Evolutionary conservation across 495 filamentous ascomycete species (phyloP).

Genomic region (Neurospora discreta): DNA sequence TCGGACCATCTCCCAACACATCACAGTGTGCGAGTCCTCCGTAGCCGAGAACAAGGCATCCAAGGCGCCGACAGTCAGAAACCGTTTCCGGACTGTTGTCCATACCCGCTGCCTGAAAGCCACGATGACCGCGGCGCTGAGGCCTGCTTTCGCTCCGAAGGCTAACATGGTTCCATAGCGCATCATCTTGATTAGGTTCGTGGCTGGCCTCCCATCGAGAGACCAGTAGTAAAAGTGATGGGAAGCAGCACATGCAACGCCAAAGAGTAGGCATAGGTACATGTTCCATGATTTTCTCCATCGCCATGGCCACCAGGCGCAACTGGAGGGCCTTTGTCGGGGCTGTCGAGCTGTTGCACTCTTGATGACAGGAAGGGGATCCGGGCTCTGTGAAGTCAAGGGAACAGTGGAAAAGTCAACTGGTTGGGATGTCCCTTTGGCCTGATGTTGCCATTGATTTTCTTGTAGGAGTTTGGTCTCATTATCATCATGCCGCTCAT

Average conservation of each 20-base stretch:
- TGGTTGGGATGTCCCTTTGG: neutral
- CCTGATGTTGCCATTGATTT: neutral
- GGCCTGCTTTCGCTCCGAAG: conserved; percentile 25
- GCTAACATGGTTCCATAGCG: conserved; percentile 27
- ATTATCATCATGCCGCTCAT: neutral
- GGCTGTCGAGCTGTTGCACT: neutral
- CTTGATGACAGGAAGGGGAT: neutral
- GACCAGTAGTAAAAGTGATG: conserved; percentile 25
- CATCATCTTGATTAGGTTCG: conserved; percentile 25
- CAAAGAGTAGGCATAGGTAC: conserved; percentile 23
- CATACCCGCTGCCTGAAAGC: conserved; percentile 27
- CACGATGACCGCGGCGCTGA: conserved; percentile 20
- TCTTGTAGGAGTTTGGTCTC: neutral
- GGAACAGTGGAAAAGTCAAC: neutral
- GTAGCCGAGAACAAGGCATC: conserved; percentile 27
- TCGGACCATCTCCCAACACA: conserved; percentile 23
- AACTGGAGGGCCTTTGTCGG: neutral
- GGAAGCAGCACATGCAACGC: conserved; percentile 21
- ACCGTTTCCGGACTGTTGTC: conserved; percentile 23
- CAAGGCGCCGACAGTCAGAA: conserved; percentile 22
- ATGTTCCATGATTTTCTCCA: conserved; percentile 22
- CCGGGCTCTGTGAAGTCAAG: neutral
- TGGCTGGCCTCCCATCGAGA: conserved; percentile 19
- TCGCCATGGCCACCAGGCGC: conserved; percentile 2
- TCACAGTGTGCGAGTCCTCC: conserved; percentile 19